Base-by-base conservation (phyloP, 441 rosid species). In the Metrosideros polymorpha region DNA sequence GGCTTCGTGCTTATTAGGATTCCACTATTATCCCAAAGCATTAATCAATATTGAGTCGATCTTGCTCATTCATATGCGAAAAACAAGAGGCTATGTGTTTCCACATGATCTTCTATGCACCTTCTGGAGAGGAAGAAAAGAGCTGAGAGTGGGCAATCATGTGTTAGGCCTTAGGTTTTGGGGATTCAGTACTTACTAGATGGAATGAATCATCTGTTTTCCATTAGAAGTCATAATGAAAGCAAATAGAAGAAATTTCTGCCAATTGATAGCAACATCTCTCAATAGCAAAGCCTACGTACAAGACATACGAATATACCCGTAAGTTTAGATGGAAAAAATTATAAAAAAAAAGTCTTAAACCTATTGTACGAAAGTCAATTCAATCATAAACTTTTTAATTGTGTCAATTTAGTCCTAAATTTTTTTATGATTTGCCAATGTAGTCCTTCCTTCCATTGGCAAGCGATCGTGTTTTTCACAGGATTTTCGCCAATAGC, bases 321-420 rank as follows among this genome's bases (percentile, higher is more conserved):
- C 0, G 2, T 29, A 14, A 6, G 9, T 59, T 15, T 15, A 59
- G 29, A 59, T 14, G 63, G 0, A 1, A 8, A 0, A 56, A n/a
- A 56, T 27, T 27, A 14, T 6, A 27, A 55, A 50, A 50, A 15
- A 5, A 57, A n/a, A 57, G 18, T 15, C 22, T 29, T 14, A 29
- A 59, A 29, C 47, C 47, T 45, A 45, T 45, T 45, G 7, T 45
- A n/a, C n/a, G n/a, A n/a, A n/a, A n/a, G n/a, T n/a, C n/a, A n/a
- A n/a, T n/a, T n/a, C n/a, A n/a, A n/a, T n/a, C n/a, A n/a, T n/a
- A n/a, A n/a, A n/a, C n/a, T n/a, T n/a, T n/a, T n/a, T n/a, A 6
- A 45, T 45, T 45, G 9, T 45, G 9, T 45, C 47, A 45, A 45
- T 45, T 45, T 10, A 45, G 47, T 2, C 7, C 47, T 45, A 45